Base-by-base conservation (phyloP, 2,329 filamentous ascomycete species). In the Ceratocystis variospora region DNA sequence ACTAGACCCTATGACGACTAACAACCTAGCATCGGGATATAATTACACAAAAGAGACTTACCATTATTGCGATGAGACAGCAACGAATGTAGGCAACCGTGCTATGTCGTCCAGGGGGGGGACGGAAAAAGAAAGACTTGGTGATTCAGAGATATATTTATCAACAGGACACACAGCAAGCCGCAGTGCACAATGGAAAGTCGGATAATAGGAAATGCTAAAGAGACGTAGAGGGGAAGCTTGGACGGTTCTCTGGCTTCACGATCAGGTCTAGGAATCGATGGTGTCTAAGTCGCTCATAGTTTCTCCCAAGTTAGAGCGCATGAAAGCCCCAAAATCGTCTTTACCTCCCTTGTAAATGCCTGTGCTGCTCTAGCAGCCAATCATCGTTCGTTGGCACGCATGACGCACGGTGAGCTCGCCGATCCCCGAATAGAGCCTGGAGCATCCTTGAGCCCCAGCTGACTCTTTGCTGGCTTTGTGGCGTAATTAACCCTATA, bases 11-110 rank as follows among this genome's bases (percentile, higher is more conserved):
- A n/a, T 61, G 25, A 12, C 31, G 12, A 28, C 59, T 62, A 17
- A 45, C 6, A n/a, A 17, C 37, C 6, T 31, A 8, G 31, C 22
- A 8, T 15, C 3, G 15, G 15, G 17, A 37, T 37, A 37, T 59
- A 59, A 59, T 33, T 33, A 59, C 19, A 37, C 41, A n/a, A 25
- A 59, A n/a, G n/a, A 48, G 48, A 68, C 66, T 65, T 37, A 68
- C 66, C 66, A 68, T 68, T n/a, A 22, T 62, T 7, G 61, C 33
- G 19, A 33, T 37, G 28, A n/a, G 53, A 63, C 53, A 46, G 55
- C 55, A 59, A 57, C 15, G 28, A 57, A 28, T 57, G 22, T 57
- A 15, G 3, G 22, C 25, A 57, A 12, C 55, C 28, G 55, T 59
- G 55, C 55, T 59, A 53, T 53, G 37, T 15, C 3, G 37, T 41